Percentiles rank a stretch among this genome's conserved stretches.
Conservation (phyloP, 2,329 filamentous ascomycete species). For the Apiospora aurea region DNA sequence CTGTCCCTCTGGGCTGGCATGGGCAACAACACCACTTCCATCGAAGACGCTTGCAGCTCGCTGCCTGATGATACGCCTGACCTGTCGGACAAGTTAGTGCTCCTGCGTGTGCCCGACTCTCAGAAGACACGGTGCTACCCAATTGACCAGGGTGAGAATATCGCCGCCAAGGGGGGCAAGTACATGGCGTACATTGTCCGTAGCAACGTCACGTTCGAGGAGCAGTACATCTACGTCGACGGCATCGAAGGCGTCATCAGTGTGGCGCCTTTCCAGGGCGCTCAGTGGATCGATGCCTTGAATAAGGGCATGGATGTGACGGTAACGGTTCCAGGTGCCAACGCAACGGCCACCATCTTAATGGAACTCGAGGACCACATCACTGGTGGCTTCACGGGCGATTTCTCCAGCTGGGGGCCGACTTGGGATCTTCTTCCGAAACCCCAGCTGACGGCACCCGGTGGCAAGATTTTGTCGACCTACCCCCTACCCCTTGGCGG, state of each 20-base stretch:
- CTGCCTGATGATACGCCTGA: slow-evolving; percentile 48
- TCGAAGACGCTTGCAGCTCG: slow-evolving; percentile 48
- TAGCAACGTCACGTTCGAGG: slow-evolving; percentile 27
- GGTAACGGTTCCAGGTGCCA: slow-evolving; percentile 32
- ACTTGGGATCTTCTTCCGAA: slow-evolving; percentile 55
- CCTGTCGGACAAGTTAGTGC: slow-evolving; percentile 48
- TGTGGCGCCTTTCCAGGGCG: slow-evolving; percentile 34
- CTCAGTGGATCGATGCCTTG: slow-evolving; percentile 35
- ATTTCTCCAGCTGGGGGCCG: slow-evolving; percentile 54
- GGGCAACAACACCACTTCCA: slow-evolving; percentile 38
- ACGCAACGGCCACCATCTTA: slow-evolving; percentile 25
- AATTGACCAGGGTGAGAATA: slow-evolving; percentile 46
- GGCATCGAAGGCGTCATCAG: slow-evolving; percentile 31
- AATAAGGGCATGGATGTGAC: slow-evolving; percentile 33
- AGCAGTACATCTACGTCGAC: slow-evolving; percentile 21
- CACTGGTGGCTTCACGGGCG: slow-evolving; percentile 47
- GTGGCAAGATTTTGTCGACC: slow-evolving; percentile 59
- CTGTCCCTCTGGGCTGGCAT: slow-evolving; percentile 44
- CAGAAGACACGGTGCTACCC: slow-evolving; percentile 39
- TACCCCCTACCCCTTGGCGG: slow-evolving; percentile 49
- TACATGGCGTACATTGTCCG: slow-evolving; percentile 50
- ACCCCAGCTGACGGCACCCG: slow-evolving; percentile 55
- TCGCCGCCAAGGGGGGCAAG: slow-evolving; percentile 49
- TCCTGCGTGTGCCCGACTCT: slow-evolving; percentile 44
- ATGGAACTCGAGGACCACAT: slow-evolving; percentile 31